Evolutionary conservation across 495 filamentous ascomycete species (phyloP), one percentile per base, ranked within the genome.

Genomic region (Aspergillus saccharolyticus): DNA sequence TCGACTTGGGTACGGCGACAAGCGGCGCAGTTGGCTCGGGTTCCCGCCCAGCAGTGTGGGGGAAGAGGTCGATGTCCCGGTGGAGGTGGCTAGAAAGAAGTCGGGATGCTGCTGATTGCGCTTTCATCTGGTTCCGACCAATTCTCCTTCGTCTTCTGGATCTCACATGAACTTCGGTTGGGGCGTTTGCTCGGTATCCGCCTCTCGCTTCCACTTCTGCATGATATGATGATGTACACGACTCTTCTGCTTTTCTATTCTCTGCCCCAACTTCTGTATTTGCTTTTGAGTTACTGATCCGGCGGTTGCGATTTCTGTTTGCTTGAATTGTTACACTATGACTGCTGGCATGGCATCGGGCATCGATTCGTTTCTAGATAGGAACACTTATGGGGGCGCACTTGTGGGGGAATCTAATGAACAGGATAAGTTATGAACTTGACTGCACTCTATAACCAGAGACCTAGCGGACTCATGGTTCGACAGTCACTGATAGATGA

Each of bases 21-120:
- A 80, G 66, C 60, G 78, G 44, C 66, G 74, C 49, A 82, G 78
- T 57, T 82, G 79, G 79, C 56, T 82, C n/a, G 76, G 77, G 4
- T 70, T 81, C 54, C 70, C 78, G 20, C 69, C 78, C n/a, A 74
- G 71, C 20, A 71, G 67, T 57, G 65, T 62, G 19, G 70, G 66
- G 0, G 75, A 78, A 17, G 70, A 70, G 0, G 63, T 69, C 24
- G 71, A 69, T 43, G 67, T 63, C 46, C 50, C 63, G 43, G 51
- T 69, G 48, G 57, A 61, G 54, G 59, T 59, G 10, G 61, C 63
- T 17, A 58, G 59, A 43, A 66, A 60, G 55, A 70, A 60, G 55
- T 70, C 72, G 19, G 63, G 67, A 21, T 78, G 76, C 53, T 80
- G 78, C 62, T 80, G 62, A 39, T 39, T 6, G 33, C 12, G 33